phyloP scores from a whole-genome alignment of 2,329 filamentous ascomycete genomes.

The Fusarium humuli region DNA sequence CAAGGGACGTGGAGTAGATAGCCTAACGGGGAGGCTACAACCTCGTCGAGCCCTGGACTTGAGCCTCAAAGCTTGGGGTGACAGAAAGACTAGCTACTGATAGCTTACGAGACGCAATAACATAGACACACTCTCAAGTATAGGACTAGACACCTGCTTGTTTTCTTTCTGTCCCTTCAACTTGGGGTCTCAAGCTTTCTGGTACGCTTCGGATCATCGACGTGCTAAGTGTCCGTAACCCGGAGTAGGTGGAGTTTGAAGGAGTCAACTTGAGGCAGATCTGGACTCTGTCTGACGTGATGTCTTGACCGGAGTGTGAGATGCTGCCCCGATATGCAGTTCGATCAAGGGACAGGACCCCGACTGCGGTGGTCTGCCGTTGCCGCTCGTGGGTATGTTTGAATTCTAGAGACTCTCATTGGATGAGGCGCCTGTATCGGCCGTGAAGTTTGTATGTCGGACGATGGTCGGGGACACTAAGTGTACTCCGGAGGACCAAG shows the following conservation, averaged over 20 bases:
- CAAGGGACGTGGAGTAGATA: constrained; percentile 14
- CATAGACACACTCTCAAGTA: background rate
- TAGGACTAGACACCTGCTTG: background rate
- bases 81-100: background rate
- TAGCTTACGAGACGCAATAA: background rate
- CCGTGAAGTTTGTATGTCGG: constrained; percentile 9
- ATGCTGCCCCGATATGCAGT: constrained; percentile 24
- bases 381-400: constrained; percentile 16
- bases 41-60: constrained; percentile 3
- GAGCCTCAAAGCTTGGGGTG: constrained; percentile 12
- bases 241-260: constrained; percentile 31
- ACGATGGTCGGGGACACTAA: constrained; percentile 31
- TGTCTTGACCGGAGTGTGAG: constrained; percentile 11
- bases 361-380: constrained; percentile 15
- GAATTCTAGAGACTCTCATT: constrained; percentile 21
- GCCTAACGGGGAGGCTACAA: constrained; percentile 1
- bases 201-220: background rate
- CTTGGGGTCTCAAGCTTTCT: background rate
- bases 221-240: constrained; percentile 17
- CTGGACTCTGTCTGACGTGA: constrained; percentile 15
- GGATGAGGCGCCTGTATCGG: constrained; percentile 27
- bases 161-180: background rate
- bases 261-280: constrained; percentile 19
- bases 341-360: constrained; percentile 9
- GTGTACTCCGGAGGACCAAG: constrained; percentile 19